phyloP scores from a whole-genome alignment of 768 basidiomycete species.

The Tylopilus vinaceipallidus region DNA sequence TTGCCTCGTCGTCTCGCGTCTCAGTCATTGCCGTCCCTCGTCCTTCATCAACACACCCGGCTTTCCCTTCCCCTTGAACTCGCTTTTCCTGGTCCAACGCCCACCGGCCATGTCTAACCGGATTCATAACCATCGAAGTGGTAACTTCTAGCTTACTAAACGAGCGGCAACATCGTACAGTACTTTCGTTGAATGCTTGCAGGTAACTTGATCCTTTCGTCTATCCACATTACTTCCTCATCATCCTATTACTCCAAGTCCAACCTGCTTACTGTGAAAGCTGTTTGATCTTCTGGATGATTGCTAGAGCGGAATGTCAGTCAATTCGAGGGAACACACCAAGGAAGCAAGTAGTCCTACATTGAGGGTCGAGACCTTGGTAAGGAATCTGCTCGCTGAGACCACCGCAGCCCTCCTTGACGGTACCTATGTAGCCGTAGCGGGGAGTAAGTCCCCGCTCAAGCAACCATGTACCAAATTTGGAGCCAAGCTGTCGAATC shows the following conservation, averaged over 20 bases:
- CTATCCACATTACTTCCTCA: not conserved
- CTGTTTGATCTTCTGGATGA: slow-evolving; percentile 44
- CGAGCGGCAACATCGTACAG: too few relatives aligned
- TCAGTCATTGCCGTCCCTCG: too few relatives aligned
- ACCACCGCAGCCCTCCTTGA: slow-evolving; percentile 74
- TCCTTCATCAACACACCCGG: too few relatives aligned
- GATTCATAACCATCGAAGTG: too few relatives aligned
- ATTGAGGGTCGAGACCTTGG: slow-evolving; percentile 78
- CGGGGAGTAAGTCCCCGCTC: slow-evolving; percentile 79
- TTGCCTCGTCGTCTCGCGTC: too few relatives aligned
- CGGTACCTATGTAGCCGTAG: slow-evolving; percentile 78
- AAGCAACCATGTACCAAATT: slow-evolving; percentile 83
- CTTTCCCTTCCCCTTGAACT: too few relatives aligned
- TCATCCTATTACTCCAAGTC: not conserved
- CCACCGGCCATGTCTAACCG: too few relatives aligned
- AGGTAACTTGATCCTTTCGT: not conserved
- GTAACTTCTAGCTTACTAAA: too few relatives aligned
- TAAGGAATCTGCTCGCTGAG: slow-evolving; percentile 82
- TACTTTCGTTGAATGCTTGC: not conserved
- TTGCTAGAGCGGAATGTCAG: slow-evolving; percentile 32
- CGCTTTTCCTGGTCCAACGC: too few relatives aligned
- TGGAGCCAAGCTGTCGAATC: slow-evolving; percentile 59
- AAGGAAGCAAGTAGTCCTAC: slow-evolving; percentile 41
- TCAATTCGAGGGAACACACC: not conserved
- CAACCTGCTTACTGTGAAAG: slow-evolving; percentile 30